Percentiles rank a stretch among this genome's conserved stretches.
Conservation (phyloP, 495 filamentous ascomycete species). For the Aspergillus saccharolyticus region DNA sequence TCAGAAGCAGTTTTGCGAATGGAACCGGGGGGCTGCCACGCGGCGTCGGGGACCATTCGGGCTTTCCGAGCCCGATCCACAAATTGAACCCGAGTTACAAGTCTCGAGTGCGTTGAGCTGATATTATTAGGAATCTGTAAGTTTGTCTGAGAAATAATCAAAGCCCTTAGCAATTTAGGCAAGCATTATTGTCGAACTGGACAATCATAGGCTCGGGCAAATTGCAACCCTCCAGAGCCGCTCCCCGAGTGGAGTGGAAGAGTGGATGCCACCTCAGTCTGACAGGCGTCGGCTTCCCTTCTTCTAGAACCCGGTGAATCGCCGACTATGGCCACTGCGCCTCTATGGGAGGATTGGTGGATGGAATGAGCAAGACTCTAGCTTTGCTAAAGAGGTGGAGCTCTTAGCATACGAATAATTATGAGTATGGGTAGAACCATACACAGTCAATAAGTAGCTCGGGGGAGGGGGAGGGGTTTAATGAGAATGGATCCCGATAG, state of each 20-base stretch:
- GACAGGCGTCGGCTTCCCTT: neutral
- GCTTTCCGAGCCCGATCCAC: neutral
- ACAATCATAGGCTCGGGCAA: neutral
- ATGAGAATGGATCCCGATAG: no score
- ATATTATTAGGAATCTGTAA: no score
- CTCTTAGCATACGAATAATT: neutral
- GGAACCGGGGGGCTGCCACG: neutral
- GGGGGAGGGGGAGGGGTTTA: no score
- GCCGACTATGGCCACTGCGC: neutral
- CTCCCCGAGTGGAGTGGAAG: neutral
- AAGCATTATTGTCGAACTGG: neutral
- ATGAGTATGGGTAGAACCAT: no score
- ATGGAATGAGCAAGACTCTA: neutral
- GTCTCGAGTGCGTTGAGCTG: neutral
- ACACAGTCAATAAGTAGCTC: no score
- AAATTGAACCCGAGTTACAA: neutral
- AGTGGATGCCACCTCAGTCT: neutral
- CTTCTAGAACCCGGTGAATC: neutral
- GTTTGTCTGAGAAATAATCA: no score
- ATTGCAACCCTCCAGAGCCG: neutral
- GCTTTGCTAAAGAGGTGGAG: neutral
- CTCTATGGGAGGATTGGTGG: neutral
- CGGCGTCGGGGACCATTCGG: neutral
- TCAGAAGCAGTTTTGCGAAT: neutral
- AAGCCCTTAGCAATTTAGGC: neutral